Evolutionary conservation across 2,329 filamentous ascomycete species (phyloP).

Genomic region (Cladosporium austrohemisphaericum): DNA sequence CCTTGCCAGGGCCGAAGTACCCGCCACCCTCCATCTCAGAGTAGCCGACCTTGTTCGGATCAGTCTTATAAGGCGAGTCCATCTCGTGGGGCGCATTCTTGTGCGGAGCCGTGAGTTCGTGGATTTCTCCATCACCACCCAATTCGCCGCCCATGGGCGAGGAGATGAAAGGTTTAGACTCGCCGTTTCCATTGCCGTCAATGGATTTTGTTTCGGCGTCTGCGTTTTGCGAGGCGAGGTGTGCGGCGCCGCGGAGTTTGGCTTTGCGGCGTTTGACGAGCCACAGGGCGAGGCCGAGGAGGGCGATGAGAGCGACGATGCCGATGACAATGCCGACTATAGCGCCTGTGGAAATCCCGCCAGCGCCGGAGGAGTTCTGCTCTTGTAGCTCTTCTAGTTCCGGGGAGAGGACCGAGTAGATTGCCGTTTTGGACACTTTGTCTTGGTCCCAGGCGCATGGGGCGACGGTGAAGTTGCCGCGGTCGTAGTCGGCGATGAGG

Average conservation of each 20-base stretch:
- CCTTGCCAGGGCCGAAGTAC: slow-evolving; percentile 20
- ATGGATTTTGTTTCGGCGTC: slow-evolving; percentile 30
- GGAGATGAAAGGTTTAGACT: slow-evolving; percentile 26
- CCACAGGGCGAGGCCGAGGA: slow-evolving; percentile 27
- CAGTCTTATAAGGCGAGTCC: slow-evolving; percentile 29
- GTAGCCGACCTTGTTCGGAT: slow-evolving; percentile 33
- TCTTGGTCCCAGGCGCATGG: slow-evolving; percentile 32
- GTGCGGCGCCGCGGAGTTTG: slow-evolving; percentile 20
- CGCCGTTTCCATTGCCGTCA: slow-evolving; percentile 14
- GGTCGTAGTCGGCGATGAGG: slow-evolving; percentile 36
- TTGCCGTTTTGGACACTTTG: slow-evolving; percentile 22
- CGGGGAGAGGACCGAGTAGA: slow-evolving; percentile 30
- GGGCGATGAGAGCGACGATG: slow-evolving; percentile 28
- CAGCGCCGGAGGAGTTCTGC: slow-evolving; percentile 15
- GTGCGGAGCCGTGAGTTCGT: slow-evolving; percentile 31
- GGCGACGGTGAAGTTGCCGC: slow-evolving; percentile 35
- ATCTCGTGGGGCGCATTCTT: slow-evolving; percentile 29
- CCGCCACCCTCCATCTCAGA: slow-evolving; percentile 31
- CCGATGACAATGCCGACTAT: slow-evolving; percentile 35
- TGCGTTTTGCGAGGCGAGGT: slow-evolving; percentile 16
- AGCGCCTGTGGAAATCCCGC: slow-evolving; percentile 27
- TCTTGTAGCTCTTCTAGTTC: slow-evolving; percentile 14
- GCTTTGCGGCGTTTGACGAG: slow-evolving; percentile 28
- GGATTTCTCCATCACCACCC: slow-evolving; percentile 29
- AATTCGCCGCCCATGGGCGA: slow-evolving; percentile 33